Evolutionary conservation across 805 yeast species (phyloP).

Genomic region (Suhomyces sp.): DNA sequence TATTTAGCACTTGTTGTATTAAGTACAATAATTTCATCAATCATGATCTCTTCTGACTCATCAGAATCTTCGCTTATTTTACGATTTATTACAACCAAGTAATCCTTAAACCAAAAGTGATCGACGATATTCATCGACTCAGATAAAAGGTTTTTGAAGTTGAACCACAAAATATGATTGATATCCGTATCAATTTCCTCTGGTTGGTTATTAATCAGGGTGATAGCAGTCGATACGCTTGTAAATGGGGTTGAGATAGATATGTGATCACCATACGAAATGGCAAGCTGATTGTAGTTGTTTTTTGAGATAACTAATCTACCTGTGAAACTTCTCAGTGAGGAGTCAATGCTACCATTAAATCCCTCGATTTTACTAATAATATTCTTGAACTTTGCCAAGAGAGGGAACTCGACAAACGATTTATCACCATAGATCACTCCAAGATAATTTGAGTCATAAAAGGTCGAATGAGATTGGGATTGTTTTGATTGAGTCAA

Average conservation of each 20-base stretch:
- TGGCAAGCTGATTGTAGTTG: slow-evolving; percentile 22
- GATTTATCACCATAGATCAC: slow-evolving; percentile 16
- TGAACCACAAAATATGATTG: slow-evolving; percentile 41
- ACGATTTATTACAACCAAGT: slow-evolving; percentile 33
- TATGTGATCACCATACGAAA: slow-evolving; percentile 27
- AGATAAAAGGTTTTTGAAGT: slow-evolving; percentile 30
- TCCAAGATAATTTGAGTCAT: slow-evolving; percentile 26
- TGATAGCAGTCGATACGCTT: background rate
- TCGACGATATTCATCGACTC: slow-evolving; percentile 32
- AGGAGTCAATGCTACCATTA: slow-evolving; percentile 15
- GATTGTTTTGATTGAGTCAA: slow-evolving; percentile 5
- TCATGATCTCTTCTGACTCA: slow-evolving; percentile 6
- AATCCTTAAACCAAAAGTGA: slow-evolving; percentile 37
- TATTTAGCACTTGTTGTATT: slow-evolving; percentile 29
- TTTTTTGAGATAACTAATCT: slow-evolving; percentile 22
- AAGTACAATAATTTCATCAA: slow-evolving; percentile 37
- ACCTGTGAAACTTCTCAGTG: slow-evolving; percentile 20
- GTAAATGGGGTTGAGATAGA: slow-evolving; percentile 29
- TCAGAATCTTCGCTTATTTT: slow-evolving; percentile 14
- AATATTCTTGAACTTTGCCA: slow-evolving; percentile 28
- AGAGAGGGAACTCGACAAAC: slow-evolving; percentile 28
- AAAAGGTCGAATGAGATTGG: slow-evolving; percentile 17
- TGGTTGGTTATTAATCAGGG: background rate
- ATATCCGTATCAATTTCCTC: slow-evolving; percentile 16
- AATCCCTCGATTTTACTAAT: slow-evolving; percentile 19